These are phyloP conservation scores for Prillingera fragicola DNA, from an alignment of 1,284 basidiomycete genomes.

Conservation along the genomic window DNA sequence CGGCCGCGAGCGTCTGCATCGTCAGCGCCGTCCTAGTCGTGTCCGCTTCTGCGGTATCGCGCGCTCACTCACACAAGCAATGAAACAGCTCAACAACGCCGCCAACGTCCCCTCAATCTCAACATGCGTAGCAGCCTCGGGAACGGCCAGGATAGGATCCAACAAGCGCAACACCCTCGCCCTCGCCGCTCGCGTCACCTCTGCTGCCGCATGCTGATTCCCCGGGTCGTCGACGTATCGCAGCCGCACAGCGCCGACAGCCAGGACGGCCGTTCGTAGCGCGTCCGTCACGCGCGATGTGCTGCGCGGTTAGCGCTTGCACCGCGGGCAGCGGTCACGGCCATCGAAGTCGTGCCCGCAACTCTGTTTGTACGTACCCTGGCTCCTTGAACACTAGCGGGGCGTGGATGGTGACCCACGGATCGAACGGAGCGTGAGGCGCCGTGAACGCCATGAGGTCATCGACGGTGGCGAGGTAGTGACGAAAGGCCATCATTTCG, in stretches of 20 bases:
- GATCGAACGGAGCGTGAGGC: slow-evolving; percentile 33
- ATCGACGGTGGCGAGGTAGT: slow-evolving; percentile 36
- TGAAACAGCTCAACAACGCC: slow-evolving; percentile 35
- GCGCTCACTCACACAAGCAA: slow-evolving; percentile 38
- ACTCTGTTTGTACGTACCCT: too few species aligned
- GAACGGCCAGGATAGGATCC: slow-evolving; percentile 18
- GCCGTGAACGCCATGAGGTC: slow-evolving; percentile 41
- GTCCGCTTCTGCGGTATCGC: too few species aligned
- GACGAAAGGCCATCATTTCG: slow-evolving; percentile 39
- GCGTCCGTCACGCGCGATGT: slow-evolving; percentile 32
- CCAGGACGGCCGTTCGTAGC: slow-evolving; percentile 33
- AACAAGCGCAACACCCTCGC: slow-evolving; percentile 23
- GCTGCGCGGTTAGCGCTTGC: too few species aligned
- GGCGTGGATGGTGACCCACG: slow-evolving; percentile 40
- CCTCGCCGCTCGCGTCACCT: slow-evolving; percentile 24
- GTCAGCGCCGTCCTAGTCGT: too few species aligned
- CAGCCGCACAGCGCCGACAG: slow-evolving; percentile 39
- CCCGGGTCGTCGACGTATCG: slow-evolving; percentile 28
- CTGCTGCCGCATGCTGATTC: slow-evolving; percentile 26
- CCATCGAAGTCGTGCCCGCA: too few species aligned
- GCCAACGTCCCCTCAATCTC: slow-evolving; percentile 36
- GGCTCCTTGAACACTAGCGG: slow-evolving; percentile 37
- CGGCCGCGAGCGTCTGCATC: slow-evolving; percentile 37
- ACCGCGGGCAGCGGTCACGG: too few species aligned
- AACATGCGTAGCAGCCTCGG: slow-evolving; percentile 17